Evolutionary conservation across 164 flowering plant species (phyloP), one percentile per base, ranked within the genome.

Genomic region (Dillenia suffruticosa): DNA sequence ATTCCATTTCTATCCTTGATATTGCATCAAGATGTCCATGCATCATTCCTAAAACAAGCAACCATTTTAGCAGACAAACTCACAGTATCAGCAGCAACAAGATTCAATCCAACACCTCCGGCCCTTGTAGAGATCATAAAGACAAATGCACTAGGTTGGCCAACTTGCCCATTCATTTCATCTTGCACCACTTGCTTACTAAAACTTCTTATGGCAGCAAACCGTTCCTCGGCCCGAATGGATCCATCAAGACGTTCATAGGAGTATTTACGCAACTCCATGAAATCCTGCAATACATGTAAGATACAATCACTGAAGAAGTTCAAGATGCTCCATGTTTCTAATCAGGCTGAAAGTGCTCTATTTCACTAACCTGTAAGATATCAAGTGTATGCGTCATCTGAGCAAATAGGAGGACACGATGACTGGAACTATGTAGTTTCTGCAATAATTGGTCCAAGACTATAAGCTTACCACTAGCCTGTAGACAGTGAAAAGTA

Each of bases 181-280:
- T 58, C 77, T 53, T 67, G 63, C 22, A 51, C 50, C 22, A 75
- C 70, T 66, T 71, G 69, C 46, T 62, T 54, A 59, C 96, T 87
- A 75, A 90, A 93, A 70, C 83, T 87, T 78, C 91, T 81, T 68
- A 93, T 90, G 66, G 98, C 98, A 68, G 96, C 87, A 83, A 93
- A 93, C 0, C 98, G 90, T 77, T 93, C 98, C 70, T 93, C 97
- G 19, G 98, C 98, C 26, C 96, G 84, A 77, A 90, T 67, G 44
- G 98, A 94, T 48, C 98, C 98, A 83, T 94, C 98, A 76, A 94
- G 94, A 14, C 98, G 88, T 76, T 91, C 98, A 71, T 94, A 94
- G 9, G 93, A 76, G 69, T 86, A 87, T 59, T 77, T 82, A 44
- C 96, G 76, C 40, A 94, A 61, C 82, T 94, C 98, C 71, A 94